Percentiles rank a stretch among this genome's conserved stretches.
Evolutionary conservation across 805 yeast genomes (phyloP).

Genomic region (Starmerella stellata): DNA sequence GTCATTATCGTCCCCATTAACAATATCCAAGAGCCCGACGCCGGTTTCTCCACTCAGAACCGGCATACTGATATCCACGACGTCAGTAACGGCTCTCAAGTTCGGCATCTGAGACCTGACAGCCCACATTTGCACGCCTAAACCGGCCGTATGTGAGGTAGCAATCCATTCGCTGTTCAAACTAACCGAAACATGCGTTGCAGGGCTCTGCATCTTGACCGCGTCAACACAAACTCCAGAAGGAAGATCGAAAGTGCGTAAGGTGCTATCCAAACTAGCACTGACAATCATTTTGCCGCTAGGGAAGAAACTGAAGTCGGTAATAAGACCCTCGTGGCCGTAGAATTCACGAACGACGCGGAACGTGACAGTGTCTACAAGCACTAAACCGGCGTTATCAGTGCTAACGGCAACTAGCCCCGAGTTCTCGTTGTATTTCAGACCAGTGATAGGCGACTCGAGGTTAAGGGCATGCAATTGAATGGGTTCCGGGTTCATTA

Average conservation of each 20-base stretch:
- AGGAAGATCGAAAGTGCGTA: slow-evolving; percentile 94
- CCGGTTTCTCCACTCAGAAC: slow-evolving; percentile 67
- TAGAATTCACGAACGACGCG: slow-evolving; percentile 67
- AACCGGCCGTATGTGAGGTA: slow-evolving; percentile 76
- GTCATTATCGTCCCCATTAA: slow-evolving; percentile 17
- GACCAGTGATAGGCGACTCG: slow-evolving; percentile 56
- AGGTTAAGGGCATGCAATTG: slow-evolving; percentile 32
- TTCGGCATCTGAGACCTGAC: slow-evolving; percentile 72
- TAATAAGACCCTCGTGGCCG: slow-evolving; percentile 81
- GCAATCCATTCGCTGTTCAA: slow-evolving; percentile 82
- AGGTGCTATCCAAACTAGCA: slow-evolving; percentile 63
- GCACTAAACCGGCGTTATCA: slow-evolving; percentile 69
- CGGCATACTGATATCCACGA: slow-evolving; percentile 39
- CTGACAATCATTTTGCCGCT: slow-evolving; percentile 91
- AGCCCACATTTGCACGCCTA: slow-evolving; percentile 86
- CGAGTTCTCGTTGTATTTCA: slow-evolving; percentile 65
- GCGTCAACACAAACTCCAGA: slow-evolving; percentile 96
- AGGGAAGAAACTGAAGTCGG: slow-evolving; percentile 76
- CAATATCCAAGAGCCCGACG: slow-evolving; percentile 40
- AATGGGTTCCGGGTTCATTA: slow-evolving; percentile 18
- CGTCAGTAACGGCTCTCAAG: slow-evolving; percentile 3
- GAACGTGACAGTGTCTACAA: slow-evolving; percentile 66
- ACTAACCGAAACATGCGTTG: slow-evolving; percentile 60
- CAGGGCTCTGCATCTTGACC: slow-evolving; percentile 56
- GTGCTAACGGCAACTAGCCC: slow-evolving; percentile 71